Evolutionary conservation across 495 filamentous ascomycete genomes (phyloP).

Genomic region (Bacidia rubella): DNA sequence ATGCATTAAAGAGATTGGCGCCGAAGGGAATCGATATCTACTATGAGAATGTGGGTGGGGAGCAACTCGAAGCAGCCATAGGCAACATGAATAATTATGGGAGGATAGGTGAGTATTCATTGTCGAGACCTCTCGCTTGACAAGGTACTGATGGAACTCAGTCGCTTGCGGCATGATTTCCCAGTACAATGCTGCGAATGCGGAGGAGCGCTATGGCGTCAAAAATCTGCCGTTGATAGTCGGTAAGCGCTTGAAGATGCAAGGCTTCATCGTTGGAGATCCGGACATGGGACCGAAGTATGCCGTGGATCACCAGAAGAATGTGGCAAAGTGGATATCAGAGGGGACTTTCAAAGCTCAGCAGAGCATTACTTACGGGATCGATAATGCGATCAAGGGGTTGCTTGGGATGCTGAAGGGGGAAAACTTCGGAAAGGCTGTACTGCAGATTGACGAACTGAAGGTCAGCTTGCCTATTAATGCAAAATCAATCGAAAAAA

Average conservation of each 20-base stretch:
- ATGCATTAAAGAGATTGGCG: conserved; percentile 60
- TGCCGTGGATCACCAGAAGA: conserved; percentile 62
- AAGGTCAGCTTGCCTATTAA: neutral
- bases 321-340: conserved; percentile 69
- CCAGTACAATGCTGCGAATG: conserved; percentile 53
- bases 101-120: conserved; percentile 47
- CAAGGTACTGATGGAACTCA: conserved; percentile 8
- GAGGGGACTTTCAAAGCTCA: conserved; percentile 69
- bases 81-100: conserved; percentile 55
- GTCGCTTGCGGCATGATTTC: conserved; percentile 59
- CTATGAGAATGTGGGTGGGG: conserved; percentile 89
- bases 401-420: conserved; percentile 79
- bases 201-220: conserved; percentile 49
- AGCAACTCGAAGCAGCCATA: conserved; percentile 69
- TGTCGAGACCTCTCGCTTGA: conserved; percentile 18
- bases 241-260: conserved; percentile 43
- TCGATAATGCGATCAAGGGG: conserved; percentile 70
- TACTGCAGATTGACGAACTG: conserved; percentile 47
- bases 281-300: conserved; percentile 57
- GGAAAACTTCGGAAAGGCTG: conserved; percentile 86
- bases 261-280: conserved; percentile 69
- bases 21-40: conserved; percentile 86
- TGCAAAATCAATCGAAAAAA: too few relatives aligned
- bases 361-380: conserved; percentile 57
- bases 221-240: conserved; percentile 48